Conservation (phyloP, 768 basidiomycete genomes). For the Lentinula edodes region DNA sequence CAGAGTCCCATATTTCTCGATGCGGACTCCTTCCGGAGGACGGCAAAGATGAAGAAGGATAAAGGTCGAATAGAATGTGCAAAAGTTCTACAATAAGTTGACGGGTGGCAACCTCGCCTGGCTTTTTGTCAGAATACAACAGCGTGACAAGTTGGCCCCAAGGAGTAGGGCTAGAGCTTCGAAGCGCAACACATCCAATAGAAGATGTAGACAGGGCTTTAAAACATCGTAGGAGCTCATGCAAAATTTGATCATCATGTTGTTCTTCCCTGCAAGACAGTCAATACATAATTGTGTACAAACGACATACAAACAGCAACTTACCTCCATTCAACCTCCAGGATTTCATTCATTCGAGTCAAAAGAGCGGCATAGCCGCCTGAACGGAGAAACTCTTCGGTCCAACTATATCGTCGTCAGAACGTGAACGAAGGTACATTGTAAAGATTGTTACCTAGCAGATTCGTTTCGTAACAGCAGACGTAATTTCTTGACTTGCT, state of each 20-base stretch:
- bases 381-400: conserved; percentile 73
- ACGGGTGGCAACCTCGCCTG: conserved; percentile 86
- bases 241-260: conserved; percentile 91
- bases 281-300: background rate
- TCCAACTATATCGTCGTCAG: conserved; percentile 56
- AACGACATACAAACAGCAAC: background rate
- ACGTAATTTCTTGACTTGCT: conserved; percentile 80
- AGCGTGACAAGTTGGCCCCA: conserved; percentile 79
- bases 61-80: conserved; percentile 83
- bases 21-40: conserved; percentile 34
- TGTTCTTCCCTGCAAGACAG: conserved; percentile 81
- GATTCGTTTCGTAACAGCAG: conserved; percentile 86
- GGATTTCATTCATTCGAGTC: conserved; percentile 80
- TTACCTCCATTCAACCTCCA: conserved; percentile 96
- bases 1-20: conserved; percentile 56
- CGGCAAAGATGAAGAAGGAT: conserved; percentile 66
- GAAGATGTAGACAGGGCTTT: conserved; percentile 89
- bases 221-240: conserved; percentile 89
- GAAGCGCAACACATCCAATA: conserved; percentile 84
- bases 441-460: conserved; percentile 52
- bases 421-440: background rate
- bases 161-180: conserved; percentile 84
- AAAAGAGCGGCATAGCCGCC: conserved; percentile 86
- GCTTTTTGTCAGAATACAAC: conserved; percentile 96
- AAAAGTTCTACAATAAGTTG: conserved; percentile 89